Base-by-base conservation (phyloP, 179 eudicot species). In the Spinacia oleracea region DNA sequence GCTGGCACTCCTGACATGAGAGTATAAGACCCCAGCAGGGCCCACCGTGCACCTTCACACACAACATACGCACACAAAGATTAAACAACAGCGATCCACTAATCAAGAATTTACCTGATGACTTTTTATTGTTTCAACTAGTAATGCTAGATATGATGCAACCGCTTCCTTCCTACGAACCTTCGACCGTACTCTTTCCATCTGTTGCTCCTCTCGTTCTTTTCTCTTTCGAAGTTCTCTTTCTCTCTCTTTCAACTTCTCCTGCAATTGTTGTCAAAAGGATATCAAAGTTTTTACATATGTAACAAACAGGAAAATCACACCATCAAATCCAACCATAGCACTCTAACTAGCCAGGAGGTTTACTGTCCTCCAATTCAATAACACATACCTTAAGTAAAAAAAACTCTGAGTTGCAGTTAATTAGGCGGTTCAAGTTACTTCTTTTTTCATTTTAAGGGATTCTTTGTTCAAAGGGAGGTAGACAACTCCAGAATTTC, bases 121-220 rank as follows among this genome's bases (percentile, higher is more conserved):
- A 84, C 90, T 97, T 85, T 92, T 96, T 73, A 96, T 92, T 84
- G 83, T 91, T 83, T 96, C 99, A 67, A 96, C 97, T 73, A 96
- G 88, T 83, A 96, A 85, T 59, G 99, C 99, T 85, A 94, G 98
- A 88, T 91, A 96, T 66, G 97, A 91, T 75, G 94, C 89, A 70
- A 92, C 87, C 38, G 96, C 98, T 84, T 92, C 99, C 85, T 94
- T 96, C 81, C 98, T 86, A 43, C 90, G 93, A 87, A 97, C 96
- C 90, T 96, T 96, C 62, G 83, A 77, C 56, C 92, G 88, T 76
- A 96, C 91, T 84, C 99, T 91, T 86, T 96, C 99, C 87, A 96
- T 91, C 85, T 96, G 98, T 83, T 91, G 98, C 86, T 94, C 99
- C 80, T 96, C 99, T 82, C 99, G 85, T 82, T 94, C 99, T 86